Evolutionary conservation across 2,329 filamentous ascomycete genomes (phyloP).

Genomic region (Cladorrhinum sp.): DNA sequence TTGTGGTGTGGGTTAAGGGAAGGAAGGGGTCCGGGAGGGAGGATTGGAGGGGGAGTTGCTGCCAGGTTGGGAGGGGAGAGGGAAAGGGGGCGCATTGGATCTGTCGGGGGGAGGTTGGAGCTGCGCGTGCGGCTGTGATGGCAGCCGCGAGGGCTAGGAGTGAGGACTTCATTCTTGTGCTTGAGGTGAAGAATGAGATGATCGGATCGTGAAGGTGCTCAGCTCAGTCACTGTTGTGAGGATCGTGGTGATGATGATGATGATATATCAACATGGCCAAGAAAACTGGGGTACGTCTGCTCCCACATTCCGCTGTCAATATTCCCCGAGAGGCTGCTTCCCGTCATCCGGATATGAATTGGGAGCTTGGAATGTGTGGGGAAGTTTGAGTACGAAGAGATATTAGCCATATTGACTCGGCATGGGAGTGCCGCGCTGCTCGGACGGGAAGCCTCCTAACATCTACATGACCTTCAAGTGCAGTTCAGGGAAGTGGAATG

Average conservation of each 20-base stretch:
- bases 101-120: constrained; percentile 1
- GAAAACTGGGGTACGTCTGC: neutral
- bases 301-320: neutral
- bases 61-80: constrained; percentile 34
- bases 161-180: neutral
- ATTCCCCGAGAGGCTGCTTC: constrained; percentile 12
- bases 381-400: neutral
- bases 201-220: no score
- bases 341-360: constrained; percentile 13
- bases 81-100: constrained; percentile 29
- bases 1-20: constrained; percentile 37
- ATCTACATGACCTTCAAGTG: neutral
- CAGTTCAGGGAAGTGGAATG: neutral
- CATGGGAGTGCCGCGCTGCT: neutral
- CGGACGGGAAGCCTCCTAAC: neutral
- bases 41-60: constrained; percentile 36
- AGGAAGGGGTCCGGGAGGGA: constrained; percentile 46
- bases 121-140: no score
- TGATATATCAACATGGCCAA: constrained; percentile 13
- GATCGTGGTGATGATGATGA: no score
- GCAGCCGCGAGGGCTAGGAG: neutral
- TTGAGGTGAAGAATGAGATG: neutral
- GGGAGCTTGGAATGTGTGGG: constrained; percentile 6
- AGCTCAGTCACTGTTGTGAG: no score
- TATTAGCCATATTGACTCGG: constrained; percentile 23